Base-by-base conservation (phyloP, 2,329 filamentous ascomycete species). In the Trichoderma polysporum region DNA sequence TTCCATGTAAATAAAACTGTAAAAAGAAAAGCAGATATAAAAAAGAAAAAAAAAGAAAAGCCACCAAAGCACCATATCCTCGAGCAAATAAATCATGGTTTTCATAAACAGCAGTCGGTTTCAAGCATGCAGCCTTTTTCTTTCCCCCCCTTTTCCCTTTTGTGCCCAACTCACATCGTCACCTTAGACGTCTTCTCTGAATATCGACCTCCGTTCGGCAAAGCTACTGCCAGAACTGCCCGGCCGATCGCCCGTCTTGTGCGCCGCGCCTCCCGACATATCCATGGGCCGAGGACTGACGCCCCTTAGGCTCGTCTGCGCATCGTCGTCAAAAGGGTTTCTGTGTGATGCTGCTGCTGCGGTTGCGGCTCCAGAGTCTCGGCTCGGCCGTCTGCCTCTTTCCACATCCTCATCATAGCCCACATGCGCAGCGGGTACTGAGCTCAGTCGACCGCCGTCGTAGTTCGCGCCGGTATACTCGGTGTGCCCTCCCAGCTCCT, bases 221-320 rank as follows among this genome's bases (percentile, higher is more conserved):
- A 87, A 87, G 74, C 87, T 90, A 35, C 87, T 90, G 33, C 81
- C 80, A 27, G 71, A 72, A 70, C 79, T 80, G 9, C 77, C 78
- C 66, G 79, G 78, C 12, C 67, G 50, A 15, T 74, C 79, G 22
- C 74, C 72, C 49, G 69, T 68, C 70, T 71, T 72, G 49, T 68
- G 29, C 61, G 71, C 50, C 72, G 73, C 66, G 68, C n/a, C 70
- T 5, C 77, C 78, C 41, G 78, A 76, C 33, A 83, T 84, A 58
- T 88, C 82, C 71, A 91, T 86, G n/a, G 92, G 92, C 71, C 91
- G 79, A 3, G 92, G 91, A 76, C 91, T 94, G 33, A 94, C 88
- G 29, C 90, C 91, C 65, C 91, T 80, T 77, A 92, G 73, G 75
- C 87, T 89, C 69, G 84, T 81, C 75, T 88, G 88, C 4, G 85